Evolutionary conservation across 1,284 basidiomycete genomes (phyloP), one percentile per base, ranked within the genome.

Genomic region (Papiliotrema nemorosa): DNA sequence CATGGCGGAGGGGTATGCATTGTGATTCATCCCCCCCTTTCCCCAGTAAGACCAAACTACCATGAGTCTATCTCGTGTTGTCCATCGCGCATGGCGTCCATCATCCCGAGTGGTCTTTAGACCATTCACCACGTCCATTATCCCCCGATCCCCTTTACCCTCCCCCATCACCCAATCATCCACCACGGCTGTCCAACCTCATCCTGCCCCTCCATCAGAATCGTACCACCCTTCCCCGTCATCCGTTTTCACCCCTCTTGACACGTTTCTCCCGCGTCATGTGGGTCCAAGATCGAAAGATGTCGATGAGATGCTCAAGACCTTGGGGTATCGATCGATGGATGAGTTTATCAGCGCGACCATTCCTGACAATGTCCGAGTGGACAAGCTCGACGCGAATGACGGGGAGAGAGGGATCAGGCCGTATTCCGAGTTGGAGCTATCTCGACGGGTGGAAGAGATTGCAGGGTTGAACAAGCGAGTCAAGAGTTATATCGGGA

Each of bases 401-500:
- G 76, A 79, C 24, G 79, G 81, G 36, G 52, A 47, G 24, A 55
- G 52, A 16, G 69, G 68, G 41, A 88, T 96, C 54, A 79, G 81
- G 3, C 79, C 87, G 0, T 78, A 90, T 52, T 90, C 88, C 71
- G 96, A 98, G 76, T 84, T 86, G 14, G 87, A 98, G 77, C 79
- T 98, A 36, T 79, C 85, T 48, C 76, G 78, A 38, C 80, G 89
- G 46, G 91, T 88, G 2, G 85, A 84, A 66, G 81, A 83, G 63
- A 78, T 97, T 22, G 91, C 85, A 18, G 75, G 70, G 27, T 79
- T 83, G 73, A 97, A 98, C 77, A 84, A 85, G 75, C 77, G 82
- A 7, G 86, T 86, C 76, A 90, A 88, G 79, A 92, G 85, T 67
- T 94, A 91, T 72, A 98, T 97, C 69, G 94, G 94, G 38, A 91